A percentile compares a stretch with the other conserved stretches of the same genome.
phyloP scores from a whole-genome alignment of 2,329 filamentous ascomycete species.

The Colletotrichum siamense region DNA sequence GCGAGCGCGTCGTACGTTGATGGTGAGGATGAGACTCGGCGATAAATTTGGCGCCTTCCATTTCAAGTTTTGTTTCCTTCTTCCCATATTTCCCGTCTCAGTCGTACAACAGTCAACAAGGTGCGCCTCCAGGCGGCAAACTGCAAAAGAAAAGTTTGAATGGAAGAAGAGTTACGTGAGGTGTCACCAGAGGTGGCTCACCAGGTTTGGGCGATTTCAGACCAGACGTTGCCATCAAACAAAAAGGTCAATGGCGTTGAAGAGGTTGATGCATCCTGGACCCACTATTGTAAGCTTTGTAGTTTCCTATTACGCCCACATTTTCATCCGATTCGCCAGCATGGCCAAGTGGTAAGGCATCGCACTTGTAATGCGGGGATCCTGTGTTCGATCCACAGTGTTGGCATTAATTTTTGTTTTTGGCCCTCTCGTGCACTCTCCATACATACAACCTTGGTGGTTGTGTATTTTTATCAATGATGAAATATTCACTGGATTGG shows the following conservation, averaged over 20 bases:
- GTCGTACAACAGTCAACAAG: no score
- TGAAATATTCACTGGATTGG: not conserved
- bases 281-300: not conserved
- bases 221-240: not conserved
- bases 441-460: not conserved
- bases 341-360: conserved; percentile 40
- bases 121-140: no score
- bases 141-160: no score
- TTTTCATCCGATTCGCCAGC: conserved; percentile 21
- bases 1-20: not conserved
- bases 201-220: not conserved
- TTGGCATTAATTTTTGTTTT: conserved; percentile 18
- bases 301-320: fast-evolving
- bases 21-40: not conserved
- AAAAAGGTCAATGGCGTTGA: not conserved
- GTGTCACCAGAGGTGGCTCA: not conserved
- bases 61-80: not conserved
- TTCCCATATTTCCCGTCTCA: no score
- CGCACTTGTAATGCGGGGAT: conserved; percentile 40
- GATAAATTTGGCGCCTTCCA: not conserved
- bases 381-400: conserved; percentile 37
- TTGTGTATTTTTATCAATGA: not conserved
- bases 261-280: not conserved
- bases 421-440: not conserved
- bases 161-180: not conserved